Percentiles rank a stretch among this genome's conserved stretches.
These are phyloP conservation scores for Eucalyptus victrix DNA, from an alignment of 345 rosid species.

Conservation along the genomic window DNA sequence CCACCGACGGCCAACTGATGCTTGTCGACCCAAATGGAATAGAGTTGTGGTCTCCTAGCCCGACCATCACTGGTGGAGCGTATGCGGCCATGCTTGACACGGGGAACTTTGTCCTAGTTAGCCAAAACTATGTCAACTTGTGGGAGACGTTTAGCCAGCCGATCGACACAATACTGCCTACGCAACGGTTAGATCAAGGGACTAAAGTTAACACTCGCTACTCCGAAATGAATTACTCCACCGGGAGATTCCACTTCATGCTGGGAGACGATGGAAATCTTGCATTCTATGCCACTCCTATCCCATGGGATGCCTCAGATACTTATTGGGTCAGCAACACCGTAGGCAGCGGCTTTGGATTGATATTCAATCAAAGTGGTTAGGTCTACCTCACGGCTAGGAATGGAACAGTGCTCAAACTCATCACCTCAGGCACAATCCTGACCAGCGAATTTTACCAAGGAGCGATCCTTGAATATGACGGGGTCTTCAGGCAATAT, in stretches of 20 bases:
- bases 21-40: slow-evolving; percentile 14
- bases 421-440: no score
- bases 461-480: no score
- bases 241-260: slow-evolving; percentile 12
- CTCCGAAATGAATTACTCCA: slow-evolving; percentile 10
- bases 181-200: slow-evolving; percentile 9
- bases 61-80: slow-evolving; percentile 1
- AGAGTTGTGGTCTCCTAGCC: slow-evolving; percentile 6
- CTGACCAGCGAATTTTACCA: no score
- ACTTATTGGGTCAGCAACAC: no score
- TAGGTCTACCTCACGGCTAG: no score
- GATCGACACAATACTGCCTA: slow-evolving; percentile 40
- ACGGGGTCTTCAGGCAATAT: no score
- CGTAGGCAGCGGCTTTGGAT: no score
- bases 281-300: no score
- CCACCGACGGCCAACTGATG: slow-evolving; percentile 7
- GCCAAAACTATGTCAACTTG: neutral
- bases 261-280: slow-evolving; percentile 20
- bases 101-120: slow-evolving; percentile 35
- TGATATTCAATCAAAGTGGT: no score
- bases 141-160: slow-evolving; percentile 44
- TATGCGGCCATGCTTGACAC: slow-evolving; percentile 31
- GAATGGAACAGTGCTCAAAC: no score
- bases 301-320: no score
- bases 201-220: slow-evolving; percentile 4